These are phyloP conservation scores for Stagonosporopsis tanaceti DNA, from an alignment of 2,329 filamentous ascomycete species.

Conservation along the genomic window DNA sequence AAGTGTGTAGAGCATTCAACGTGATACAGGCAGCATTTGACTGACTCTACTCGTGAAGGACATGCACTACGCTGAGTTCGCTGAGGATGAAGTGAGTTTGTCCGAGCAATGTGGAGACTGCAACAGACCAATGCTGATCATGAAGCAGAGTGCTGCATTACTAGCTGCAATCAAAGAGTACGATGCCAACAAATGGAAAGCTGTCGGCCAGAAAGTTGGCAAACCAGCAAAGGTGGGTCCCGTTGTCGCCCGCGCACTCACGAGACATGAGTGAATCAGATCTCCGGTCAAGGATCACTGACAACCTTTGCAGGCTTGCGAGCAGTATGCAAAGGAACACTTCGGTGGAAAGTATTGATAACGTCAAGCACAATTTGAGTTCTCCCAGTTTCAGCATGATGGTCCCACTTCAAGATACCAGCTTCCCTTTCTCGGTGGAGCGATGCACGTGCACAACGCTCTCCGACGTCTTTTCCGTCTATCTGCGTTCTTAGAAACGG, in stretches of 20 bases:
- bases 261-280: not conserved
- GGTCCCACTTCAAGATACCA: constrained; percentile 50
- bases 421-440: constrained; percentile 40
- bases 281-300: constrained; percentile 16
- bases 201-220: constrained; percentile 93
- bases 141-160: constrained; percentile 73
- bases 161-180: constrained; percentile 98
- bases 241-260: constrained; percentile 1
- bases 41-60: constrained; percentile 66
- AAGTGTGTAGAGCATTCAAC: constrained; percentile 63
- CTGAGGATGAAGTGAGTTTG: constrained; percentile 83
- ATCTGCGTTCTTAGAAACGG: constrained; percentile 34
- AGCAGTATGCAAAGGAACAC: constrained; percentile 96
- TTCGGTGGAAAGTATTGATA: constrained; percentile 67
- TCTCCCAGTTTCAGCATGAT: constrained; percentile 44
- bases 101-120: constrained; percentile 11
- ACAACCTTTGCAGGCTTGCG: constrained; percentile 69
- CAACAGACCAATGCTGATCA: constrained; percentile 34
- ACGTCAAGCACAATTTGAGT: constrained; percentile 53
- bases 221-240: constrained; percentile 88
- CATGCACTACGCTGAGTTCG: constrained; percentile 99
- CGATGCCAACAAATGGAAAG: constrained; percentile 98
- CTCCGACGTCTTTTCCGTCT: constrained; percentile 41
- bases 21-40: constrained; percentile 20
- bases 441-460: constrained; percentile 41